Evolutionary conservation across 306 rosid species (phyloP), one percentile per base, ranked within the genome.

Genomic region (Psophocarpus tetragonolobus): DNA sequence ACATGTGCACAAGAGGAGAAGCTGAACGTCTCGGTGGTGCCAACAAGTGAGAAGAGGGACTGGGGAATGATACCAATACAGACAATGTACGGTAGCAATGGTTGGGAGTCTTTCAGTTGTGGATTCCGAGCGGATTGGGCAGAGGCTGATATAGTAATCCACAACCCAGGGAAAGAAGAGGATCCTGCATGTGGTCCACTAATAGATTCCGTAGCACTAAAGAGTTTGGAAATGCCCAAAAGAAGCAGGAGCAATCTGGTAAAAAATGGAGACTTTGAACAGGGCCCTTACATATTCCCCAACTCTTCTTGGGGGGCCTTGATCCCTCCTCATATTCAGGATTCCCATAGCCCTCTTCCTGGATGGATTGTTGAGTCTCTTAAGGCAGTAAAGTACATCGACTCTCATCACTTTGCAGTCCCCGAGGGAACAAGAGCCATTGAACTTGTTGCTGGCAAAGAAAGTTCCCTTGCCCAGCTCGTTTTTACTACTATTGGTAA

Each of bases 351-450:
- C 12, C 93, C 97, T 23, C 70, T 93, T 9, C 93, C 94, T 17
- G 98, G 98, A 10, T 93, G 98, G 98, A 89, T 91, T 3, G 85
- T 93, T 3, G 97, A 91, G 27, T 91, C 98, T 29, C 93, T 93
- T 1, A 93, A 93, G 63, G 94, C 98, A 0, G 98, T 93, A 3
- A 93, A 91, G 33, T 93, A 93, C 88, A 80, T 93, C 8, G 97
- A 93, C 53, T 89, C 97, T 1, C 80, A 65, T 1, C 98, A 93
- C 50, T 93, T 79, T 74, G 5, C 76, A 0, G 87, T 93, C 1
- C 98, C 98, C 0, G 86, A 76, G 11, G 98, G 98, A 2, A 81
- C 77, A 50, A 84, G 98, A 72, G 97, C 92, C 0, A 77, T 93
- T 8, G 97, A 93, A 60, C 91, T 93, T 33, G 85, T 93, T n/a